A percentile compares a stretch with the other conserved stretches of the same genome.
Evolutionary conservation across 2,329 filamentous ascomycete species (phyloP).

Genomic region (Colletotrichum sp.): DNA sequence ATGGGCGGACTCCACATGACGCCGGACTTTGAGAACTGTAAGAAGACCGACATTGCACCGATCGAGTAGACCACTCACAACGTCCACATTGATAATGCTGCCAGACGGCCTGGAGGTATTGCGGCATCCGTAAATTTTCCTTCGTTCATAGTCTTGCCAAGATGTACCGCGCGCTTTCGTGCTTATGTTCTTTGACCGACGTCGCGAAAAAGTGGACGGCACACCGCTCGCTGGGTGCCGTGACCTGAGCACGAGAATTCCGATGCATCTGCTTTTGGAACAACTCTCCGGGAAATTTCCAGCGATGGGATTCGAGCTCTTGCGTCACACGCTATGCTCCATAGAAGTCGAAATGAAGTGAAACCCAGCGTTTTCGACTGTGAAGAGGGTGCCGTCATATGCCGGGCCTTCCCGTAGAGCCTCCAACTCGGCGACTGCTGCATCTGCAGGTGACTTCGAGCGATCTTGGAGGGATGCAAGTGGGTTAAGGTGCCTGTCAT

Average conservation of each 20-base stretch:
- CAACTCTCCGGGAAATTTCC: background rate
- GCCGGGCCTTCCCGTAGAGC: background rate
- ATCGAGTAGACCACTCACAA: background rate
- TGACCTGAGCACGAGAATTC: background rate
- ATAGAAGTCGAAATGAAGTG: background rate
- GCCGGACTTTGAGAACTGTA: background rate
- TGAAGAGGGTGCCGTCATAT: background rate
- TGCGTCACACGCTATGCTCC: background rate
- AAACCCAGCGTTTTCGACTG: background rate
- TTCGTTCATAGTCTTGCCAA: background rate
- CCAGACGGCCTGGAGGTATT: background rate
- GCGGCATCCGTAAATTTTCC: background rate
- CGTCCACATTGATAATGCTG: background rate
- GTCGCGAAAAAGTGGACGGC: background rate
- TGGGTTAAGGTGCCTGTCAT: background rate
- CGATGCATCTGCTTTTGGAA: background rate
- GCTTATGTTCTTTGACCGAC: background rate
- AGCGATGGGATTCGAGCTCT: background rate
- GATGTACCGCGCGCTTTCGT: background rate
- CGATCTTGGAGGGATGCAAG: fast-evolving
- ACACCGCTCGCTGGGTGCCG: background rate
- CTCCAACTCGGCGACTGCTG: background rate
- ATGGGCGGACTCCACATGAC: background rate
- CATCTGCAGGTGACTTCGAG: background rate
- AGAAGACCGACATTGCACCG: background rate